phyloP scores from a whole-genome alignment of 768 basidiomycete species.

The Amanita inopinata region DNA sequence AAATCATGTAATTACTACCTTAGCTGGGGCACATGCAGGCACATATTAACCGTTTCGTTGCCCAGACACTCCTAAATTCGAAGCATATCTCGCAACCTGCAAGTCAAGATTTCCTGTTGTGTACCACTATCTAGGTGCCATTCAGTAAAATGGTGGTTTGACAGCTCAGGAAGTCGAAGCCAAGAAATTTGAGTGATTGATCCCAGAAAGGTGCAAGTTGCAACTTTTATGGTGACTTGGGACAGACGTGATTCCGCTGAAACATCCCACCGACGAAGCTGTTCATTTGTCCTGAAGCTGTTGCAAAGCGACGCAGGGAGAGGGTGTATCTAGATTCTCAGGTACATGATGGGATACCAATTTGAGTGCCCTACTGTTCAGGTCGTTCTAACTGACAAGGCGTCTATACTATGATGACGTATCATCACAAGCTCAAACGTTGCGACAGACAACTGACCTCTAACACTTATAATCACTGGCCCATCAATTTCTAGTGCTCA shows the following conservation, averaged over 20 bases:
- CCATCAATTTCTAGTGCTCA: not conserved
- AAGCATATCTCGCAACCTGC: conserved; percentile 4
- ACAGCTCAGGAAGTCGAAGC: conserved; percentile 15
- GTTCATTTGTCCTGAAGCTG: conserved; percentile 8
- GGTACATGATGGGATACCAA: conserved; percentile 1
- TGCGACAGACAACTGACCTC: conserved; percentile 3
- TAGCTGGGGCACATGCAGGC: conserved; percentile 8
- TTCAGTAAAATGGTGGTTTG: conserved; percentile 11
- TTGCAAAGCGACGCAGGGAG: conserved; percentile 9
- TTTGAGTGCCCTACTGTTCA: not conserved
- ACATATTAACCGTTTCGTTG: conserved; percentile 3
- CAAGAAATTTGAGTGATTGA: conserved; percentile 5
- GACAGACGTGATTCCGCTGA: not conserved
- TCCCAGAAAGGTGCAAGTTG: conserved; percentile 4
- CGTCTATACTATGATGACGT: conserved; percentile 2
- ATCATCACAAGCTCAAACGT: not conserved
- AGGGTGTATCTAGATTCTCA: conserved; percentile 8
- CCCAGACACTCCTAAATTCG: conserved; percentile 1
- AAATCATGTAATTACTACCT: conserved; percentile 6
- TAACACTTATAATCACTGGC: not conserved
- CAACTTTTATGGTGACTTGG: not conserved
- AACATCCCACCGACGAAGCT: conserved; percentile 1
- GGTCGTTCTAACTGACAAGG: not conserved
- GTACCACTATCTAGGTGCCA: conserved; percentile 1
- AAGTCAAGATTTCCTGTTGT: conserved; percentile 1